Base-by-base conservation (phyloP, 1,284 basidiomycete genomes). In the Leccinum griseonigrum region DNA sequence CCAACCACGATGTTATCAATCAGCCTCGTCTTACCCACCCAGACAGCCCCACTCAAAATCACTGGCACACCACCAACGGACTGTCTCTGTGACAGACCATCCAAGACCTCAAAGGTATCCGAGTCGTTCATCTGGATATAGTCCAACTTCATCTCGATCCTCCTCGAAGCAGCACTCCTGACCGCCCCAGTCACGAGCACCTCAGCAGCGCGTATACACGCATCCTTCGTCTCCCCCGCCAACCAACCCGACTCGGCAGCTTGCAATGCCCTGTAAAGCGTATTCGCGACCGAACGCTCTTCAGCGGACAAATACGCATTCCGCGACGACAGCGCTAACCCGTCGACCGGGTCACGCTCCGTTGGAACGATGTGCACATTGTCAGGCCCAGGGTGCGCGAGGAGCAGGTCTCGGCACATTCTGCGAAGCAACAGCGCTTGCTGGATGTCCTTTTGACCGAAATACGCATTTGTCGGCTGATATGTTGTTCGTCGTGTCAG, bases 401-500 rank as follows among this genome's bases (percentile, higher is more conserved):
- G 77, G 18, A 97, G 84, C 1, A 98, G 82, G 74, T 99, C 97
- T 34, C 83, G 79, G 57, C 86, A 85, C 75, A 99, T 83, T n/a
- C 91, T 87, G 52, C 91, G 88, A 26, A 99, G 82, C 22, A 99
- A 77, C 8, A 98, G 77, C 0, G 92, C 94, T 74, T 99, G 97
- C 74, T 99, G 97, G 60, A 99, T 98, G 72, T 99, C 97, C 75
- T 99, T 99, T 76, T 98, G 97, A 0, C 97, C 97, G 70, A 99
- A 98, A 76, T 98, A 99, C 26, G 93, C 88, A 61, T 87, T 85
- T 58, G 93, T 93, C 2, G 97, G 97, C 92, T 95, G 69, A 5
- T 18, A 18, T 10, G 43, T 11, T 18, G 10, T 22, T 26, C 6
- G 29, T 26, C 31, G 5, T 13, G 51, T 68, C 50, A 62, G 57